Evolutionary conservation across 2,329 filamentous ascomycete genomes (phyloP).

Genomic region (Fusarium virguliforme): DNA sequence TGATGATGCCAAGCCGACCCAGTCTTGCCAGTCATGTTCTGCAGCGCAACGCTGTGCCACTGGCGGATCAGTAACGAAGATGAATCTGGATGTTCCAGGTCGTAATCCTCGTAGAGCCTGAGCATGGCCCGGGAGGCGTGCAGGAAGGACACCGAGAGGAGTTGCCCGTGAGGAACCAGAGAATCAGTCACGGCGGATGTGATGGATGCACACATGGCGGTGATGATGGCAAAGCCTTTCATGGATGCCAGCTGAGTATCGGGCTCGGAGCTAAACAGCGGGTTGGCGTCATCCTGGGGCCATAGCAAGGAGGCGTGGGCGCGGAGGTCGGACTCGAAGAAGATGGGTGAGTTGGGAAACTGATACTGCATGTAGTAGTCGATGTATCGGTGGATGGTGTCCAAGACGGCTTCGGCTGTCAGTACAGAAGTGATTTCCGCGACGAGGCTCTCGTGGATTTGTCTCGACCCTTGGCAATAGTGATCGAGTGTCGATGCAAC

Average conservation of each 20-base stretch:
- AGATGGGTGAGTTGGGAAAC: not conserved
- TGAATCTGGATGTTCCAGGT: constrained; percentile 3
- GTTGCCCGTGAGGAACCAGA: not conserved
- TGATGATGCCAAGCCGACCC: not conserved
- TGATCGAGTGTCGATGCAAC: too few species aligned
- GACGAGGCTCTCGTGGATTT: too few species aligned
- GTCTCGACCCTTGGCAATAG: too few species aligned
- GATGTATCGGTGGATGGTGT: not conserved
- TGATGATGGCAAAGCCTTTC: not conserved
- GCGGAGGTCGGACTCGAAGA: not conserved
- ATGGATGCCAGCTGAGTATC: not conserved
- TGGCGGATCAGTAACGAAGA: not conserved
- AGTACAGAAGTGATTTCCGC: not conserved
- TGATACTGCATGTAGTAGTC: not conserved
- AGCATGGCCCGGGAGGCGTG: not conserved
- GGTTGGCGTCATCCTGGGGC: not conserved
- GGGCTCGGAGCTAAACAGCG: not conserved
- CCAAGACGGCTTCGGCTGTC: not conserved
- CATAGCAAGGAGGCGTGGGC: not conserved
- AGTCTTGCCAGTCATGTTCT: constrained; percentile 4
- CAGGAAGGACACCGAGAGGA: not conserved
- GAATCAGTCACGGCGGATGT: not conserved
- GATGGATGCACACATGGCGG: not conserved
- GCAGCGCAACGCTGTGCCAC: not conserved
- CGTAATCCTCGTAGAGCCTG: not conserved